Base-by-base conservation (phyloP, 495 filamentous ascomycete genomes). In the Parathielavia appendiculata region DNA sequence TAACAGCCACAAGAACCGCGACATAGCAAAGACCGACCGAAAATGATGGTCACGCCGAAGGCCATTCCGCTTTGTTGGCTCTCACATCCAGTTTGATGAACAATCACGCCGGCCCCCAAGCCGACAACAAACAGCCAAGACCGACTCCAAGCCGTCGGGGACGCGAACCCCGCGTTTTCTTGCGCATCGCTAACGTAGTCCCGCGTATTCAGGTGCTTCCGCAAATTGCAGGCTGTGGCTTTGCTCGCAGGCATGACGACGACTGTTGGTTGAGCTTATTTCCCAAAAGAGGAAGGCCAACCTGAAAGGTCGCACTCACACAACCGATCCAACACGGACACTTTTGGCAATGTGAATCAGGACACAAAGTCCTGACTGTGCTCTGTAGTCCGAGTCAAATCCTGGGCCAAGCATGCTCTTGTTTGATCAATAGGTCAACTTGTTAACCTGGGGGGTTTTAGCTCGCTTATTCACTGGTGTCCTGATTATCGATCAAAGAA, bases 221-320 rank as follows among this genome's bases (percentile, higher is more conserved):
- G 45, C 26, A 57, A 57, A 57, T 57, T 57, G 41, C 54, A 43
- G 22, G 11, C 19, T 32, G 54, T 57, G 54, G 54, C 54, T 57
- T 57, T 43, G 54, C 54, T 22, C 17, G 11, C 12, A 11, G 30
- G 44, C 43, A 57, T 57, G 54, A 57, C 54, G 54, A 57, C 54
- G 38, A 20, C 45, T 41, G 6, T 20, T 19, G 43, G 35, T n/a
- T 8, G 14, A 19, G 22, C 12, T 46, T 47, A 17, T 12, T 23
- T 38, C 41, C 43, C 14, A 34, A 46, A 56, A 17, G 40, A 30
- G 52, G 4, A 44, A 32, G 7, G 47, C 26, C 6, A 8, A 26
- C 44, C 20, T 26, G n/a, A n/a, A n/a, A 30, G 26, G 22, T 9
- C 43, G 11, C 5, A 22, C 47, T 12, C 16, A 8, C 14, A 11